A percentile compares a stretch with the other conserved stretches of the same genome.
Evolutionary conservation across 352 stramenopile genomes (phyloP).

Genomic region (Aphanomyces stellatus): DNA sequence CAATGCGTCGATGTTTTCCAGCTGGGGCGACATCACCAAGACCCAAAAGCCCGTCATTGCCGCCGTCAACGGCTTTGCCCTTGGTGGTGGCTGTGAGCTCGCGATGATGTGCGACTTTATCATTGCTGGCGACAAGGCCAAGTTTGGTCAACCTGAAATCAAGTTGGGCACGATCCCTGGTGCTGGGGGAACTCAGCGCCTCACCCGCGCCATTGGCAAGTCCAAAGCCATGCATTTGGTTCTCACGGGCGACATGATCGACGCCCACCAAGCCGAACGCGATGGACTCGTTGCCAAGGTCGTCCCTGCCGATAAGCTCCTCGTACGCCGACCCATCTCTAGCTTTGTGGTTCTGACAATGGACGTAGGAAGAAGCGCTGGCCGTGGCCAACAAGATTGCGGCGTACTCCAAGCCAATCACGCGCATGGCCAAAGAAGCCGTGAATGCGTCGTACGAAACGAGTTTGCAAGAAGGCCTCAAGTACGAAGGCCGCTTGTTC

Average conservation of each 20-base stretch:
- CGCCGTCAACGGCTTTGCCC: conserved; percentile 96
- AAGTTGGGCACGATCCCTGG: conserved; percentile 96
- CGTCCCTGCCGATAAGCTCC: conserved; percentile 84
- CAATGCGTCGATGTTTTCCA: conserved; percentile 94
- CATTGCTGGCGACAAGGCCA: conserved; percentile 92
- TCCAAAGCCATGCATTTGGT: conserved; percentile 99
- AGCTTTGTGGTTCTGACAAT: neutral
- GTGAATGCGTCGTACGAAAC: conserved; percentile 92
- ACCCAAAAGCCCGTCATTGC: conserved; percentile 93
- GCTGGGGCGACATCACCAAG: conserved; percentile 94
- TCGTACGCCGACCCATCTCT: conserved; percentile 26
- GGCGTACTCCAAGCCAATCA: conserved; percentile 89
- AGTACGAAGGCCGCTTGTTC: conserved; percentile 97
- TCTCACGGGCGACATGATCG: conserved; percentile 95
- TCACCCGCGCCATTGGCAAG: conserved; percentile 97
- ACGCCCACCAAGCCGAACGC: conserved; percentile 89
- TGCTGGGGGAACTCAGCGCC: conserved; percentile 93
- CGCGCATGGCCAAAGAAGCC: conserved; percentile 96
- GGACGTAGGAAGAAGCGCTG: conserved; percentile 76
- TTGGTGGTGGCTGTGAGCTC: conserved; percentile 96
- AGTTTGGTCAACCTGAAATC: conserved; percentile 99
- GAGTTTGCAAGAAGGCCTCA: conserved; percentile 89
- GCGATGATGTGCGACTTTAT: conserved; percentile 99
- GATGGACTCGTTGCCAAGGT: conserved; percentile 92
- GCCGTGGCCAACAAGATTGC: conserved; percentile 95